Evolutionary conservation across 345 rosid species (phyloP).

Genomic region (Noccaea bulbosa): DNA sequence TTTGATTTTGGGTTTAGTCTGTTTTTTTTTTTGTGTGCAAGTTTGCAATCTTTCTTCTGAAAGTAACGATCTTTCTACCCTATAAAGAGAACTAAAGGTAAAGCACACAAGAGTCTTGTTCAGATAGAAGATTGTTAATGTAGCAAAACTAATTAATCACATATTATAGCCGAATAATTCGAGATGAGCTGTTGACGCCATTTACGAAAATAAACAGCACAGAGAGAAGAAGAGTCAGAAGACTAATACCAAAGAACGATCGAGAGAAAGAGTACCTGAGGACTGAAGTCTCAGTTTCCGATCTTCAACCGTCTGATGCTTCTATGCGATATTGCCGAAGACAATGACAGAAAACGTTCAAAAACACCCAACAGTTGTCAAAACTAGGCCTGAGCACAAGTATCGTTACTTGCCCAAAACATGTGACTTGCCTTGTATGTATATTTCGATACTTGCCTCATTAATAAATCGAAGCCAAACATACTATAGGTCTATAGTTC

Average conservation of each 20-base stretch:
- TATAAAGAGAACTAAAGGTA: background rate
- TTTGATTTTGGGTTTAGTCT: conserved; percentile 17
- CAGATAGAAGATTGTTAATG: background rate
- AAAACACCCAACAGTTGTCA: background rate
- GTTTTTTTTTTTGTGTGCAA: too few relatives aligned
- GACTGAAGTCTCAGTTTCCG: background rate
- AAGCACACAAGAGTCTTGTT: conserved; percentile 3
- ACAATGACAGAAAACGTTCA: background rate
- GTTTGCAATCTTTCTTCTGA: conserved; percentile 4
- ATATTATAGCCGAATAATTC: background rate
- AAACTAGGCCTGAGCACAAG: too few relatives aligned
- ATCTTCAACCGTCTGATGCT: background rate
- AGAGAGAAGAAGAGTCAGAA: too few relatives aligned
- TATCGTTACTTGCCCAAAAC: too few relatives aligned
- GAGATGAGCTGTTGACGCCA: background rate
- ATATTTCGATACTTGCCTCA: too few relatives aligned
- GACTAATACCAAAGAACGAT: too few relatives aligned
- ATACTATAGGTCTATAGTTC: too few relatives aligned
- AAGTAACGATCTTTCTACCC: background rate
- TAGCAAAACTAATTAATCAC: background rate
- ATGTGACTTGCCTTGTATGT: too few relatives aligned
- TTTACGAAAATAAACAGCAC: background rate
- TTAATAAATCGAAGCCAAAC: too few relatives aligned
- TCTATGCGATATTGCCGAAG: background rate
- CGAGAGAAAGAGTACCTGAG: conserved; percentile 18